Evolutionary conservation across 169 alveolate genomes (phyloP).

Genomic region (Neospora caninum): DNA sequence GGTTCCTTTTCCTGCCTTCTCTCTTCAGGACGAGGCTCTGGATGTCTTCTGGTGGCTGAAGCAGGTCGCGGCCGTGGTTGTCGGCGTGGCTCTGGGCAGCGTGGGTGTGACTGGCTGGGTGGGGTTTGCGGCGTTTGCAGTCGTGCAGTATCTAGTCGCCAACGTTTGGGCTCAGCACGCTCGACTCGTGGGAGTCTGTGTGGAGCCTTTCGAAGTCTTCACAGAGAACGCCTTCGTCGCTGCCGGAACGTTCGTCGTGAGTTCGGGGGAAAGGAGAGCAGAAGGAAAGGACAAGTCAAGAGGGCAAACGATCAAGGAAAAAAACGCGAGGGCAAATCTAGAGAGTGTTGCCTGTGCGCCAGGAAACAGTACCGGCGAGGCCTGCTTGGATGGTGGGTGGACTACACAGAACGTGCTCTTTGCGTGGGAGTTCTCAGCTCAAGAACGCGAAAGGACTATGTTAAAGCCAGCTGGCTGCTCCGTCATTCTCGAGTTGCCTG

Average conservation of each 20-base stretch:
- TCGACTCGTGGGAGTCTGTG: background rate
- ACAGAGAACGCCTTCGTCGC: constrained; percentile 22
- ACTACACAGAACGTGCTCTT: too few relatives aligned
- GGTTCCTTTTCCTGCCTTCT: background rate
- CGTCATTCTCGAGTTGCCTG: too few relatives aligned
- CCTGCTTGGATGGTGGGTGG: too few relatives aligned
- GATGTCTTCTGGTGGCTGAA: constrained; percentile 46
- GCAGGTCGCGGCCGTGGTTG: background rate
- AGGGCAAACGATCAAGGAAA: too few relatives aligned
- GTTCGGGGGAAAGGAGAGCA: background rate
- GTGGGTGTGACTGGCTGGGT: constrained; percentile 9
- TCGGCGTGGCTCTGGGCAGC: constrained; percentile 12
- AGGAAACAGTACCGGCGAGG: too few relatives aligned
- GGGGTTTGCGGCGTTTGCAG: constrained; percentile 9
- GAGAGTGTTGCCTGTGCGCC: too few relatives aligned
- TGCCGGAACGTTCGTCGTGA: constrained; percentile 6
- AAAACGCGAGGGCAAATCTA: too few relatives aligned
- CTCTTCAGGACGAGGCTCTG: constrained; percentile 29
- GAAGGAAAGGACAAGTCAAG: background rate
- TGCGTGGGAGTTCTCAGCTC: too few relatives aligned
- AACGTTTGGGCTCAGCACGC: constrained; percentile 37
- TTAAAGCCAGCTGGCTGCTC: too few relatives aligned
- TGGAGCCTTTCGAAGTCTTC: constrained; percentile 19
- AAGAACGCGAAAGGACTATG: too few relatives aligned
- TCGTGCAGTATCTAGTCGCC: background rate